Base-by-base conservation (phyloP, 202 grass and related monocot genomes). In the Brachypodium distachyon region DNA sequence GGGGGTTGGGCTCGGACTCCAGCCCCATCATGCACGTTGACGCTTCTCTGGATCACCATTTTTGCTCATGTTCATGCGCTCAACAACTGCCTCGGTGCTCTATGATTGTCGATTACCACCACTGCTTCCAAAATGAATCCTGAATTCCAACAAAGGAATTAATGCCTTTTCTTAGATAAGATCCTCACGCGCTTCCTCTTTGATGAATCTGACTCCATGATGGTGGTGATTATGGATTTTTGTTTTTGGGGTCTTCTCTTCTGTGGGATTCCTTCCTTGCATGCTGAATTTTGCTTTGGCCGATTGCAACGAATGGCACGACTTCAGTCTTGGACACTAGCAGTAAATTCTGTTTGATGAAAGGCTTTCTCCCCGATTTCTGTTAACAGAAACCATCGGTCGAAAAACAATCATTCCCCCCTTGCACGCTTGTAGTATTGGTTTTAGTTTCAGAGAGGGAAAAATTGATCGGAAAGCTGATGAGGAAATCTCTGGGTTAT, bases 11-110 rank as follows among this genome's bases (percentile, higher is more conserved):
- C 31, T 54, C 41, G 31, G 2, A 8, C 19, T 18, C 13, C 28
- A n/a, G n/a, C 61, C 58, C 23, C 43, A 8, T 21, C 61, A 37
- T 12, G 9, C 65, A 44, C 43, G 70, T n/a, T 63, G 53, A 80
- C 43, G 14, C 61, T 23, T 80, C 16, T 80, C 16, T 73, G 61
- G 72, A 39, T 50, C n/a, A 63, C 28, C 34, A 19, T 73, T 49
- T 73, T 49, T 22, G 26, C 74, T 36, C 4, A 18, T 84, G 42
- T 33, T 88, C 69, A 69, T 69, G 16, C 31, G 48, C 58, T 29
- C 29, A n/a, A n/a, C n/a, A n/a, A n/a, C n/a, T n/a, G n/a, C n/a
- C n/a, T n/a, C n/a, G n/a, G n/a, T n/a, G n/a, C n/a, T n/a, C n/a
- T n/a, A n/a, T n/a, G n/a, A n/a, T n/a, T n/a, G n/a, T n/a, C n/a